Evolutionary conservation across 192 early-diverging fungal genomes (phyloP), one percentile per base, ranked within the genome.

Genomic region (Umbelopsis sp.): DNA sequence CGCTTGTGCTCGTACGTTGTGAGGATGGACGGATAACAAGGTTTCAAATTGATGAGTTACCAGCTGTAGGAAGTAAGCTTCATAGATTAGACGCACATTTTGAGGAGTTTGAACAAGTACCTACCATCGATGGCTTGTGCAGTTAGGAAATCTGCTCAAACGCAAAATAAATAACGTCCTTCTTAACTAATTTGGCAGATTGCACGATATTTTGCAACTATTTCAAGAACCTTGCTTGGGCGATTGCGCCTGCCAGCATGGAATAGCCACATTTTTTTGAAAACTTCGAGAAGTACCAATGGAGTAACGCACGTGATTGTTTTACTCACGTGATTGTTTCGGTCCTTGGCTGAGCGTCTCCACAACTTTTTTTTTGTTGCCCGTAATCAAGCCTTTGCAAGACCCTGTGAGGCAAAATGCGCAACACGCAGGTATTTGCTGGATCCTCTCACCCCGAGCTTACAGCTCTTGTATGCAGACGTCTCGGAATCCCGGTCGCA

Each of bases 361-460:
- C 38, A 41, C 45, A 49, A 49, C 47, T 49, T 49, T 49, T 49
- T 49, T 49, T n/a, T 49, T 49, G 16, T 49, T 49, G 47, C 47
- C 47, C 47, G 47, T 49, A 17, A 49, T 49, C n/a, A 49, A 49
- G 16, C 20, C 47, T 17, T 17, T 49, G 20, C 43, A 49, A 21
- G n/a, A 16, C 16, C 25, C 54, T 71, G 16, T 24, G 34, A 41
- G 31, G 11, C 50, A 20, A 52, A 41, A 93, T 95, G 93, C 88
- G 93, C 70, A 89, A 95, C 83, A 92, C 96, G 49, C 96, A 96
- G 72, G 86, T 97, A 54, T 96, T 99, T 76, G 89, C 93, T 49
- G 96, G 96, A 2, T 91, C 95, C 32, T 96, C 95, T 29, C 96
- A 99, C 81, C 90, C 95, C 34, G 93, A 93, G 77, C 91, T 99